phyloP scores from a whole-genome alignment of 371 early-diverging fungal species.

The Rhizopus sp. region DNA sequence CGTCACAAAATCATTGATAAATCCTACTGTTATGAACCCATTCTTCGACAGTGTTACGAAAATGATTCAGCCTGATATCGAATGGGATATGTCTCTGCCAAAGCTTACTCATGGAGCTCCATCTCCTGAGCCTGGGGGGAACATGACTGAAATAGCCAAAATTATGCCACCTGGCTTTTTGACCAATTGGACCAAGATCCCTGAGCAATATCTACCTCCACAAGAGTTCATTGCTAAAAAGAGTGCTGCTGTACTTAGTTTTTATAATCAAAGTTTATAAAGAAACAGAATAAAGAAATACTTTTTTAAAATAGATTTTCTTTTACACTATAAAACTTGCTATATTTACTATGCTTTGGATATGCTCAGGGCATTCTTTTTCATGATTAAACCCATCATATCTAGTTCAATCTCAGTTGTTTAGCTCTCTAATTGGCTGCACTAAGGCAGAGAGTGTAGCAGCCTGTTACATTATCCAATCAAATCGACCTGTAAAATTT shows the following conservation, averaged over 20 bases:
- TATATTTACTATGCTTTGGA: too few species aligned
- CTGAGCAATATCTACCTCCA: slow-evolving; percentile 1
- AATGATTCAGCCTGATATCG: slow-evolving; percentile 27
- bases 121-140: neutral
- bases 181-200: neutral
- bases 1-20: slow-evolving; percentile 16
- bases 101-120: neutral
- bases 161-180: slow-evolving; percentile 3
- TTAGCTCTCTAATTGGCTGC: too few species aligned
- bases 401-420: too few species aligned
- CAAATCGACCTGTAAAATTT: slow-evolving; percentile 2
- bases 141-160: neutral
- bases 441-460: too few species aligned
- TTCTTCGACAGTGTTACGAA: slow-evolving; percentile 19
- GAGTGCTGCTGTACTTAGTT: slow-evolving; percentile 5
- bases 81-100: slow-evolving; percentile 21
- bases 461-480: neutral
- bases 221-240: slow-evolving; percentile 17
- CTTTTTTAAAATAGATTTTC: too few species aligned
- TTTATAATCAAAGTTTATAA: slow-evolving; percentile 7
- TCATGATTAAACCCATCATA: too few species aligned
- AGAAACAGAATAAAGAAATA: too few species aligned
- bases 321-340: too few species aligned
- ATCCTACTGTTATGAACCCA: slow-evolving; percentile 13
- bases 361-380: too few species aligned